These are phyloP conservation scores for Cercospora nicotianae DNA, from an alignment of 2,329 filamentous ascomycete species.

Conservation along the genomic window DNA sequence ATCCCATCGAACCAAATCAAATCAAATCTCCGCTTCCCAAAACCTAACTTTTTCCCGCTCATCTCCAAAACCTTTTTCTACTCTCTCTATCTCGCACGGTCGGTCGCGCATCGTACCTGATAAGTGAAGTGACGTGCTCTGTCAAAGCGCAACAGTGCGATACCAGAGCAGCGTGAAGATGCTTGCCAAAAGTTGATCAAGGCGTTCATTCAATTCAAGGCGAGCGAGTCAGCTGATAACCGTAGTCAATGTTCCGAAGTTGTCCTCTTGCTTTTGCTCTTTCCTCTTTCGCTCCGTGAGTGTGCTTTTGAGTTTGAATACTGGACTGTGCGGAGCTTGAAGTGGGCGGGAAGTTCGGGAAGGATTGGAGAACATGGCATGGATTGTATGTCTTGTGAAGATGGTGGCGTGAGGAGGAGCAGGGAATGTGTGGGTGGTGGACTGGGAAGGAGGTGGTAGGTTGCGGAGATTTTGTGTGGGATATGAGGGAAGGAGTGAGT, in stretches of 20 bases:
- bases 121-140: neutral
- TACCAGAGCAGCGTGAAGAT: no score
- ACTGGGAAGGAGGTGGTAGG: neutral
- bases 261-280: no score
- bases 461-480: neutral
- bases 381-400: neutral
- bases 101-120: neutral
- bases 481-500: neutral
- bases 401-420: neutral
- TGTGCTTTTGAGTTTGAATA: no score
- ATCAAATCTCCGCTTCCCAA: neutral
- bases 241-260: no score
- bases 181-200: no score
- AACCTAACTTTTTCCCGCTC: neutral
- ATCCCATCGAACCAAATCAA: neutral
- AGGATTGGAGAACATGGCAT: neutral
- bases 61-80: neutral
- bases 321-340: neutral
- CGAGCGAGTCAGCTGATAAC: no score
- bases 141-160: neutral
- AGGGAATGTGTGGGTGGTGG: neutral
- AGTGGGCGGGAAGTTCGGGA: neutral
- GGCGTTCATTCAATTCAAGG: no score
- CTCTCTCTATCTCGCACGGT: neutral
- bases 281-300: no score